A percentile compares a stretch with the other conserved stretches of the same genome.
phyloP scores from a whole-genome alignment of 116 monocot genomes.

The Dioscorea cayenensis region DNA sequence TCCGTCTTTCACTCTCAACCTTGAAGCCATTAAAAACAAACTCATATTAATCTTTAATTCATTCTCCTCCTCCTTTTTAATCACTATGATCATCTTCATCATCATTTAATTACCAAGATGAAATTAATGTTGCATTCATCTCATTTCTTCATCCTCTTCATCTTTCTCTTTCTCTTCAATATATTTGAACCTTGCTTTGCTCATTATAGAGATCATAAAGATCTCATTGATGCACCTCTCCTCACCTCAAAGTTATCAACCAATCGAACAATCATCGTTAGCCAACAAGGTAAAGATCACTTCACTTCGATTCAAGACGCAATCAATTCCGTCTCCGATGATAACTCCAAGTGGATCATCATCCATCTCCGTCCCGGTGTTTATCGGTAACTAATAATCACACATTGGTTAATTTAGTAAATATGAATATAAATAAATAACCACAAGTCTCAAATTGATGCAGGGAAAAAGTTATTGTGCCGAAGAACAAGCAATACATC shows the following conservation, averaged over 20 bases:
- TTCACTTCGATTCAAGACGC: slow-evolving; percentile 67
- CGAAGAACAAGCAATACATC: slow-evolving; percentile 63
- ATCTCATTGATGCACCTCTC: slow-evolving; percentile 33
- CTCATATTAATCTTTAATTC: not conserved
- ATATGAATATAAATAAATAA: too few species aligned
- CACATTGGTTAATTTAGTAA: too few species aligned
- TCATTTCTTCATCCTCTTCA: not conserved
- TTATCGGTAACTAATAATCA: slow-evolving; percentile 32
- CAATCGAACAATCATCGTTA: slow-evolving; percentile 51
- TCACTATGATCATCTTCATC: not conserved
- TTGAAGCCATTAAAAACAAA: not conserved
- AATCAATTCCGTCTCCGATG: slow-evolving; percentile 63
- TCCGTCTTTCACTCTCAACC: slow-evolving; percentile 2
- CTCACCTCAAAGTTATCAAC: slow-evolving; percentile 36
- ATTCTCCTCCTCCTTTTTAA: not conserved
- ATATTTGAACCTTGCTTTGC: not conserved
- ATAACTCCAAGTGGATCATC: slow-evolving; percentile 67
- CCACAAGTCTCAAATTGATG: too few species aligned
- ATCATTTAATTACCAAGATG: not conserved
- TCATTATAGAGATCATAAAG: not conserved
- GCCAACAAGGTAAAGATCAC: slow-evolving; percentile 41
- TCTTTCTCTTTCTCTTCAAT: not conserved
- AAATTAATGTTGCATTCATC: not conserved
- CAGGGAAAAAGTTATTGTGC: slow-evolving; percentile 76
- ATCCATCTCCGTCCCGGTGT: slow-evolving; percentile 63